Percentiles rank a stretch among this genome's conserved stretches.
phyloP scores from a whole-genome alignment of 148 eudicot species.

The Chenopodium quinoa region DNA sequence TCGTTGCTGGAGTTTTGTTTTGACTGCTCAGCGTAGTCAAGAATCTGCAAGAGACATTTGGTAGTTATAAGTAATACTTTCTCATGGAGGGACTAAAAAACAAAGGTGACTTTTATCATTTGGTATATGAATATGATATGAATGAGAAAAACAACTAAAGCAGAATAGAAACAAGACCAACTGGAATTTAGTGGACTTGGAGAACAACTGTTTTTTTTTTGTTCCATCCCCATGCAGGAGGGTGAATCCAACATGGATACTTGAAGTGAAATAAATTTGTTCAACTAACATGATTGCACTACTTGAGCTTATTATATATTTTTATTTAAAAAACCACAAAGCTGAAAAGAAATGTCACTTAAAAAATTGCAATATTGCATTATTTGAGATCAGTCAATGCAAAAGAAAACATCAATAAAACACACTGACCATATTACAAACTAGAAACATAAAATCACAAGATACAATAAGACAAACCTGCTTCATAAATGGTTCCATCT shows the following conservation, averaged over 20 bases:
- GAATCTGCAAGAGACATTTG: constrained; percentile 47
- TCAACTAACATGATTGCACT: neutral
- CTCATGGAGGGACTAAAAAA: neutral
- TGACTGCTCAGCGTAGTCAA: constrained; percentile 61
- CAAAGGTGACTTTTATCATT: neutral
- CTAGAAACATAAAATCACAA: neutral
- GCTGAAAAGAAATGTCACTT: too few species aligned
- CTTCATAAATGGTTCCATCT: constrained; percentile 83
- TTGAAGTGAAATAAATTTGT: neutral
- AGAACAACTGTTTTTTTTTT: neutral
- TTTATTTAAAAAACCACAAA: too few species aligned
- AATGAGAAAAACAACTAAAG: neutral
- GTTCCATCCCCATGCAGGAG: neutral
- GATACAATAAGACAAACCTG: constrained; percentile 46
- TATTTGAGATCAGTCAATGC: neutral
- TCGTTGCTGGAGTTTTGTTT: constrained; percentile 65
- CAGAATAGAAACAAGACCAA: neutral
- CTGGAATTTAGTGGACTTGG: neutral
- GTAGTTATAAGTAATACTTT: neutral
- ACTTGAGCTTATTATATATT: neutral
- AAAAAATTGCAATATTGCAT: too few species aligned
- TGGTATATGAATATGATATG: too few species aligned
- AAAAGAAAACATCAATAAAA: constrained; percentile 12
- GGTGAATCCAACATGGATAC: neutral
- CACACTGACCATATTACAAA: neutral